phyloP scores from a whole-genome alignment of 2,329 filamentous ascomycete species.

The Tolypocladium amazonense region DNA sequence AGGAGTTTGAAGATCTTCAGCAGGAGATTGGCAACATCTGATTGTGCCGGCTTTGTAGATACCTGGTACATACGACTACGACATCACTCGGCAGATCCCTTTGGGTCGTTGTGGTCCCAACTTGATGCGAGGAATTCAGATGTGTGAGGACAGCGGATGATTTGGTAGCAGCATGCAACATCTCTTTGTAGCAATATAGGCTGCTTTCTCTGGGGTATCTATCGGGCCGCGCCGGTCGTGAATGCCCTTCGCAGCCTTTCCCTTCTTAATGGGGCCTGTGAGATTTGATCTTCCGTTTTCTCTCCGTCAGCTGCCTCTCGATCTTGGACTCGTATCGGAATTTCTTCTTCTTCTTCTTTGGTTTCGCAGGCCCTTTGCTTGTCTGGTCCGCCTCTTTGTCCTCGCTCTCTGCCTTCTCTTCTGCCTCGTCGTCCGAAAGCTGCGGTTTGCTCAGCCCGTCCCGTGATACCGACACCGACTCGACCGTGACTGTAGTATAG shows the following conservation, averaged over 20 bases:
- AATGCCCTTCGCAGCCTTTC: not conserved
- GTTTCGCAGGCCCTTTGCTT: constrained; percentile 21
- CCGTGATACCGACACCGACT: constrained; percentile 71
- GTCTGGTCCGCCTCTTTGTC: constrained; percentile 16
- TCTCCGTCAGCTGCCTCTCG: constrained; percentile 64
- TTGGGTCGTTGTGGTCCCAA: constrained; percentile 6
- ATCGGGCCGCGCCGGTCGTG: constrained; percentile 1
- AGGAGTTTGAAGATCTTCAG: constrained; percentile 87
- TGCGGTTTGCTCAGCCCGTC: constrained; percentile 55
- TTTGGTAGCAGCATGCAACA: constrained; percentile 18
- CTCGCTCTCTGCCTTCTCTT: constrained; percentile 20
- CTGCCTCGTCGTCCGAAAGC: constrained; percentile 24
- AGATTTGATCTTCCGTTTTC: constrained; percentile 58
- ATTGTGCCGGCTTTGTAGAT: constrained; percentile 19
- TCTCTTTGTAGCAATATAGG: constrained; percentile 18
- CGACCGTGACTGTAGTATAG: constrained; percentile 90
- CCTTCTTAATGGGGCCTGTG: not conserved
- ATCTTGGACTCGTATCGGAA: constrained; percentile 88
- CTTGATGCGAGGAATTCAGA: constrained; percentile 12
- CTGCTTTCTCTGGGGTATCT: constrained; percentile 20
- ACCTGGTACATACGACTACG: constrained; percentile 3
- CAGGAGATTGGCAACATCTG: constrained; percentile 89
- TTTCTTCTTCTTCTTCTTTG: constrained; percentile 78
- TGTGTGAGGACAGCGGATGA: constrained; percentile 16
- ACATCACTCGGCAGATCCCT: not conserved